Base-by-base conservation (phyloP, 305 asterid species). In the Solanum hybrid region DNA sequence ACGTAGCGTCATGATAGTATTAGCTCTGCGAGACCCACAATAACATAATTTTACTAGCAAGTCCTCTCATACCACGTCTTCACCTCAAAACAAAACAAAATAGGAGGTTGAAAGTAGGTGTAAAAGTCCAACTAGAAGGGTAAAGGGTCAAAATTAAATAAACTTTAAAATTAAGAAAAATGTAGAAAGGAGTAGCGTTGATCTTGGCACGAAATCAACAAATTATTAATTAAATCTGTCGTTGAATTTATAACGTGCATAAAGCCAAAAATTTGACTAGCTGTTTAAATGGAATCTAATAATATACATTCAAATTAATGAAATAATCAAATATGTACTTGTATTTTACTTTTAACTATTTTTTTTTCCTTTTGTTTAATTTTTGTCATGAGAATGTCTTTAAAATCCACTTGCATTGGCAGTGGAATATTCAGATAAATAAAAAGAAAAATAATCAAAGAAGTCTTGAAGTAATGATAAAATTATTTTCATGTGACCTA, bases 211-310 rank as follows among this genome's bases (percentile, higher is more conserved):
- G 87, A 84, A 84, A 84, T 84, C 40, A 84, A 22, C 31, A 78
- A 84, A 46, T 28, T 33, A 51, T 18, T 18, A 18, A 84, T 29
- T 84, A 46, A 84, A 84, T 29, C 20, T 29, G 11, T 10, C 42
- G 75, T 84, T 84, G 87, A 84, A 84, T 46, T 46, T 51, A 8
- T 82, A 82, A 84, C 87, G 87, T 51, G 87, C 74, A 31, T 84
- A 84, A 29, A 51, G 87, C 75, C 87, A 84, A 84, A 84, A 51
- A 4, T 22, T 78, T 84, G 87, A 84, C 87, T 51, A 84, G 75
- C 42, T 84, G 75, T 84, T 84, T 51, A 84, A 84, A 82, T 51
- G 42, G 87, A 51, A 84, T 84, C 74, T 46, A 82, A 82, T 42
- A 31, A 61, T 61, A 61, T 61, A 8, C 24, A 7, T 61, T 61